Base-by-base conservation (phyloP, 768 basidiomycete genomes). In the Tulasnella sp. region DNA sequence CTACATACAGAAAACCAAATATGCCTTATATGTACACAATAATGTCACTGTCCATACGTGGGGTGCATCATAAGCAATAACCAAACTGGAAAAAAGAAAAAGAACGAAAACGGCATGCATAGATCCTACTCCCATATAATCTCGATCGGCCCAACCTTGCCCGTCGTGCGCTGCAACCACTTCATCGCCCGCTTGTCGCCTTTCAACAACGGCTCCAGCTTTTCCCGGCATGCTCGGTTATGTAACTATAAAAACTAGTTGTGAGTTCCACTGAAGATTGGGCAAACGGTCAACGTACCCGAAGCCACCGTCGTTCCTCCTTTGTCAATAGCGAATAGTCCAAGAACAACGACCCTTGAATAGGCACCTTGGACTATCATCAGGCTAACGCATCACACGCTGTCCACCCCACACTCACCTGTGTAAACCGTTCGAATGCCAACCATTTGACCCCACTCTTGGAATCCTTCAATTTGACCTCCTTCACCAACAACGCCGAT, bases 341-440 rank as follows among this genome's bases (percentile, higher is more conserved):
- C 21, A 61, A 37, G 15, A 61, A 49, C 3, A 41, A 50, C 25
- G 55, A 57, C 4, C 48, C 32, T 21, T 60, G 59, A 25, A 61
- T 61, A 2, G 60, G 60, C n/a, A 61, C 59, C 57, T 58, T 23
- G 6, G 27, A 15, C 29, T 29, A n/a, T 17, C 32, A 54, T 12
- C 3, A 9, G 29, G 7, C 19, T 40, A n/a, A 25, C n/a, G 36
- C 36, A 11, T 11, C 36, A 11, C 11, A 39, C 36, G 11, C 36
- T 39, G 11, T 17, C 36, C 11, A 11, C 11, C 17, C 11, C 17
- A 21, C 21, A 11, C 52, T 14, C 8, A 97, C 92, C 71, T 86
- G 83, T 2, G 93, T 94, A 63, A 97, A 73, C 3, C 92, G 83
- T 69, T 93, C 88, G 67, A 94, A 97, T 6, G 84, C 86, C 34